Evolutionary conservation across 371 early-diverging fungal genomes (phyloP), one percentile per base, ranked within the genome.

Genomic region (Syncephalis fuscata): DNA sequence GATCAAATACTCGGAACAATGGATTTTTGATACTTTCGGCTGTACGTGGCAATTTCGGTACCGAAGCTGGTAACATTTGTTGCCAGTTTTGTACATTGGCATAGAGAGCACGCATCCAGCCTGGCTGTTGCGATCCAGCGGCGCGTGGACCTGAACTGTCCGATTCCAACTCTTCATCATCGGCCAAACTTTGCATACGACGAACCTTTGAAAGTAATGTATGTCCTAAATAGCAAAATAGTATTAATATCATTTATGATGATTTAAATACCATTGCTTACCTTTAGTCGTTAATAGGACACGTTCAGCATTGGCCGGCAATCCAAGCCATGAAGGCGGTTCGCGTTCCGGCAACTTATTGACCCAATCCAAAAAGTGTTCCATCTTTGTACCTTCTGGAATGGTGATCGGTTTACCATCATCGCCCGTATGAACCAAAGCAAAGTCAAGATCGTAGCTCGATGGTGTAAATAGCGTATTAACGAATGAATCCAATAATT

Each of bases 281-380:
- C 46, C 82, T 63, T 78, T 76, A 37, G 71, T 64, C 11, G 84
- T 80, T 50, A 89, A 70, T 24, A 97, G 70, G 20, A 93, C 82
- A 46, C 76, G 80, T 60, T 97, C 97, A 14, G 98, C 95, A 56
- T 89, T 88, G 15, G 71, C 60, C n/a, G 95, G 94, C 41, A 97
- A 71, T 11, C 98, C 94, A 44, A 97, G 72, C 98, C 98, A 97
- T 15, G 82, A 76, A 17, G 98, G 97, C 14, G 96, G 92, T 62
- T 96, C 88, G 50, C 79, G 77, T 36, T 91, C 93, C 8, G 95
- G 93, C 48, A 97, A 60, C 27, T 67, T 70, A 36, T 68, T 67
- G 39, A 85, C 86, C 98, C 98, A 98, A 3, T 74, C 71, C 53
- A 87, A 44, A 60, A 94, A 90, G 46, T 91, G 82, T 2, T 83